Conservation (phyloP, 2,329 filamentous ascomycete species). For the Ustulina deusta region DNA sequence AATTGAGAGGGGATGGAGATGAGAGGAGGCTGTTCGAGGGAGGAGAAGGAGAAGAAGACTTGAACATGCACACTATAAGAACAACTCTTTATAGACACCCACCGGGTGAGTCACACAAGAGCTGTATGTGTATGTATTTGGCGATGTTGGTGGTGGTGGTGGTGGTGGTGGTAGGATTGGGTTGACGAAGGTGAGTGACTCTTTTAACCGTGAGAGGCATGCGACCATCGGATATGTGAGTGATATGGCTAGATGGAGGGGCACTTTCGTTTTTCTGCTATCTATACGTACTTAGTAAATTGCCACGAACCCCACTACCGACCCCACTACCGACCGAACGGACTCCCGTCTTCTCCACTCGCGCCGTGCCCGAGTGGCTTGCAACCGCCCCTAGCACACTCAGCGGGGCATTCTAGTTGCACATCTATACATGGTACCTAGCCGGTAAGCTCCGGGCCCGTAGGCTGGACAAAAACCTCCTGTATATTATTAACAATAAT, state of each 20-base stretch:
- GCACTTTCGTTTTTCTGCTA: conserved; percentile 32
- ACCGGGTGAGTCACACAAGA: conserved; percentile 27
- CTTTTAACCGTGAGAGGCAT: conserved; percentile 21
- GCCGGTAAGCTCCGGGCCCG: no score
- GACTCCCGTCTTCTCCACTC: conserved; percentile 10
- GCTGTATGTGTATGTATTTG: not conserved
- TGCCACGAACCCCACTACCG: conserved; percentile 33
- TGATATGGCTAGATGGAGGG: conserved; percentile 26
- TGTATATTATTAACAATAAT: no score
- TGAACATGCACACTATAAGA: not conserved
- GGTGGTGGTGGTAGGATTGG: not conserved
- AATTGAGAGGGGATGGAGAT: conserved; percentile 15
- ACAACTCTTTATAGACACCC: conserved; percentile 28
- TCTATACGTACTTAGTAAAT: no score
- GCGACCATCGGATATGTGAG: conserved; percentile 34
- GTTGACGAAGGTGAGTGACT: conserved; percentile 24
- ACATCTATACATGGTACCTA: not conserved
- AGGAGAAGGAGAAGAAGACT: not conserved
- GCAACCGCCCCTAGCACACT: not conserved
- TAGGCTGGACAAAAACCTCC: no score
- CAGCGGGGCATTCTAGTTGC: not conserved
- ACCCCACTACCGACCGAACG: conserved; percentile 19
- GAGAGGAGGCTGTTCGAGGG: not conserved
- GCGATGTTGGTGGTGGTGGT: not conserved
- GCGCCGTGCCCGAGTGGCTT: not conserved